Base-by-base conservation (phyloP, 331 rosid genomes). In the Dryas integrifolia region DNA sequence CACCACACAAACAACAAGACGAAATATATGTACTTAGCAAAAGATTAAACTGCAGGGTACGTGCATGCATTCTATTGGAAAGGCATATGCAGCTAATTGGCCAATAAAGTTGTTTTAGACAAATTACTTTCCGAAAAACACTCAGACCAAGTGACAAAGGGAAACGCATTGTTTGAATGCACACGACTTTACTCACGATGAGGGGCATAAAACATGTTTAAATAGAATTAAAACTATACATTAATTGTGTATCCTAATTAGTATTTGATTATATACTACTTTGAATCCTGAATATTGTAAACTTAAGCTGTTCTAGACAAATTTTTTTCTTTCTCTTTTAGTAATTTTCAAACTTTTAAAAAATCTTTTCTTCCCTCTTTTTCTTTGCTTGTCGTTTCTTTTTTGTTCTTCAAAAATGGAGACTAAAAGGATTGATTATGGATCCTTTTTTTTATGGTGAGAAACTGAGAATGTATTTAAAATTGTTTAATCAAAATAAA, bases 1-100 rank as follows among this genome's bases (percentile, higher is more conserved):
- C 35, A 30, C 35, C 35, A 30, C 88, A 80, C 97, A 86, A 85
- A 87, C 89, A 86, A 86, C 92, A 85, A 85, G 92, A 86, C 88
- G 78, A 86, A 87, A 81, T 77, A 73, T 56, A 13, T 76, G 86
- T 82, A 86, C 92, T 91, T 85, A 78, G 74, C 40, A 4, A 41
- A 65, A 52, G 12, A 74, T 12, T 63, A 62, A 65, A 45, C 62
- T 5, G 5, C 7, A 44, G 9, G 14, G 44, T 18, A 18, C 21
- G 21, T 74, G 84, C 86, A 67, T 80, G 85, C 86, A 67, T 80
- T 84, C 85, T 58, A 68, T 81, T 86, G 83, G 71, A 84, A 85
- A 84, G 48, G 87, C 58, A 72, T 30, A 30, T 15, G 76, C 40
- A 80, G 70, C 64, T 82, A 30, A 30, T 30, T 78, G 82, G 63